phyloP scores from a whole-genome alignment of 1,284 basidiomycete species.

The Sporisorium sorghi region DNA sequence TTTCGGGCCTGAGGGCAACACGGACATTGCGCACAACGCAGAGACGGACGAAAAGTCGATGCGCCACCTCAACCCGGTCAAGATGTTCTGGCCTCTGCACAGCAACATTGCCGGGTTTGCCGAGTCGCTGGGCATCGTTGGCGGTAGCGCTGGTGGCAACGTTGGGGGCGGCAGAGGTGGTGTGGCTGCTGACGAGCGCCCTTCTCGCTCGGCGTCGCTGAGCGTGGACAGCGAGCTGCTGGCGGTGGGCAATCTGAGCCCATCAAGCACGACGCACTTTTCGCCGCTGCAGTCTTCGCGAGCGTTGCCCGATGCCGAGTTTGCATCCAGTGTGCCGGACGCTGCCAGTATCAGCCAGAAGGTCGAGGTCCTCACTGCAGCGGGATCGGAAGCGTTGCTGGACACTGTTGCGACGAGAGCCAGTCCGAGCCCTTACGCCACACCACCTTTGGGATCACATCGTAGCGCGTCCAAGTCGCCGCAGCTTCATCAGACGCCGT shows the following conservation, averaged over 20 bases:
- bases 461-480: slow-evolving; percentile 23
- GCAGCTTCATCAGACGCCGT: slow-evolving; percentile 13
- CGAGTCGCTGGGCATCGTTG: slow-evolving; percentile 46
- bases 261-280: slow-evolving; percentile 38
- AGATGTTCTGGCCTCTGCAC: slow-evolving; percentile 56
- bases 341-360: slow-evolving; percentile 31
- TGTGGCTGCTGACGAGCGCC: not conserved
- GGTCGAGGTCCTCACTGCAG: slow-evolving; percentile 36
- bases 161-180: slow-evolving; percentile 35
- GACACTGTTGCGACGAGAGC: slow-evolving; percentile 14
- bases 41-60: slow-evolving; percentile 44
- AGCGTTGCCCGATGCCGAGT: slow-evolving; percentile 30
- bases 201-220: slow-evolving; percentile 21
- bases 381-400: slow-evolving; percentile 30
- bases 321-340: slow-evolving; percentile 30
- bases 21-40: slow-evolving; percentile 39
- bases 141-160: slow-evolving; percentile 3
- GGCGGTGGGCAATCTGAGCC: slow-evolving; percentile 16
- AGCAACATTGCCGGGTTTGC: slow-evolving; percentile 28
- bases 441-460: slow-evolving; percentile 37
- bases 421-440: slow-evolving; percentile 27
- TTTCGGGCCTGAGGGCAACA: slow-evolving; percentile 27
- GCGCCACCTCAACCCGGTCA: slow-evolving; percentile 51
- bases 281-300: slow-evolving; percentile 30
- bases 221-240: slow-evolving; percentile 35